These are phyloP conservation scores for Pachysolen tannophilus DNA, from an alignment of 805 yeast genomes.

Conservation along the genomic window DNA sequence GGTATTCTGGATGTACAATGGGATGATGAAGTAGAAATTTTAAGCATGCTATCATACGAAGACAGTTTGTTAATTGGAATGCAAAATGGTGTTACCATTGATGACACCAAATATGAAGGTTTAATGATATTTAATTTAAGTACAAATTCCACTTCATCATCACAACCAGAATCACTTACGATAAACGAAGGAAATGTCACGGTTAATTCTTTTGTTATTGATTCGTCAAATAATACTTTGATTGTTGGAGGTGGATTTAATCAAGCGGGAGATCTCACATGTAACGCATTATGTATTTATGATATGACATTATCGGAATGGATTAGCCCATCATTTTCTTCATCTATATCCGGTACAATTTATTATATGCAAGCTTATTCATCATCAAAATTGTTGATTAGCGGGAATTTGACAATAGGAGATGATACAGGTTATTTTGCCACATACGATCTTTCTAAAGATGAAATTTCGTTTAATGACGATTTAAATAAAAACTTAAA, in stretches of 20 bases:
- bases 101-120: conserved; percentile 27
- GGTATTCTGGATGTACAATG: conserved; percentile 14
- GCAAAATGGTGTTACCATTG: conserved; percentile 25
- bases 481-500: conserved; percentile 23
- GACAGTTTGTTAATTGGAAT: conserved; percentile 37
- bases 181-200: conserved; percentile 25
- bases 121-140: conserved; percentile 45
- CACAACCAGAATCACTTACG: conserved; percentile 42
- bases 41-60: conserved; percentile 26
- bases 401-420: conserved; percentile 45
- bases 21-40: conserved; percentile 14
- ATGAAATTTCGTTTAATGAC: conserved; percentile 14
- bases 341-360: conserved; percentile 41
- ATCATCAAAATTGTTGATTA: conserved; percentile 29
- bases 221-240: conserved; percentile 33
- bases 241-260: conserved; percentile 72
- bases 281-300: conserved; percentile 61
- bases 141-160: conserved; percentile 24
- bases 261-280: conserved; percentile 45
- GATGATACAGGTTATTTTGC: conserved; percentile 34
- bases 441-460: conserved; percentile 42
- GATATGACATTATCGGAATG: conserved; percentile 48
- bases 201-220: conserved; percentile 33
- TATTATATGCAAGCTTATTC: conserved; percentile 42
- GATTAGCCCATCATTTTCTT: conserved; percentile 31